A percentile compares a stretch with the other conserved stretches of the same genome.
These are phyloP conservation scores for Glycine soja DNA, from an alignment of 306 rosid species.

Conservation along the genomic window DNA sequence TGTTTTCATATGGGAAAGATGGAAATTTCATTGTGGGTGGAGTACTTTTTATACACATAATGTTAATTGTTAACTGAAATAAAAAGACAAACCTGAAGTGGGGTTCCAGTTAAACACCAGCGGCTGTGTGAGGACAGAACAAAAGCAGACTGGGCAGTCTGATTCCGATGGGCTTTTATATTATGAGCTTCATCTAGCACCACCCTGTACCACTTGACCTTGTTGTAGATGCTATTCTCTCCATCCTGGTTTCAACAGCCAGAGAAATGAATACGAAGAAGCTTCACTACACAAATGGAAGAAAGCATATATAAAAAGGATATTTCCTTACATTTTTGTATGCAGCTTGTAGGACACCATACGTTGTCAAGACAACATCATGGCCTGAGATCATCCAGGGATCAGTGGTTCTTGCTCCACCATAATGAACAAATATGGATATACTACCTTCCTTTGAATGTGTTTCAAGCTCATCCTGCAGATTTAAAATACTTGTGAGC, in stretches of 20 bases:
- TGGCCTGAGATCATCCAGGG: conserved; percentile 61
- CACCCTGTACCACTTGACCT: conserved; percentile 81
- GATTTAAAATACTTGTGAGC: conserved; percentile 39
- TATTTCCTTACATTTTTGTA: conserved; percentile 62
- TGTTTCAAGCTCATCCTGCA: conserved; percentile 87
- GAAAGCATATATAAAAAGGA: conserved; percentile 7
- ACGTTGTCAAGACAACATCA: conserved; percentile 87
- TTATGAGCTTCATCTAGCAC: conserved; percentile 95
- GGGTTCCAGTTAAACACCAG: conserved; percentile 97
- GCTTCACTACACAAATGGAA: conserved; percentile 8
- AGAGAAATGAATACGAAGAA: conserved; percentile 6
- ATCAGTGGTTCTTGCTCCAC: conserved; percentile 68
- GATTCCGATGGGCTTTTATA: conserved; percentile 68
- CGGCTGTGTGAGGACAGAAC: conserved; percentile 78
- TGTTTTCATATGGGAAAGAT: conserved; percentile 7
- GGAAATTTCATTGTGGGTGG: background rate
- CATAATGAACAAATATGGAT: conserved; percentile 83
- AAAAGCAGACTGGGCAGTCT: conserved; percentile 72
- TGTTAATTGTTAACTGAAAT: background rate
- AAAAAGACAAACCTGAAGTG: conserved; percentile 73
- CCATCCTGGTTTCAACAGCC: conserved; percentile 56
- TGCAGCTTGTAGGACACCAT: conserved; percentile 69
- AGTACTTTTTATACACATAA: background rate
- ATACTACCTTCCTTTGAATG: conserved; percentile 68
- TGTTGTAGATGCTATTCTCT: conserved; percentile 75